These are phyloP conservation scores for Pelargonium cotyledonis DNA, from an alignment of 441 rosid species.

Conservation along the genomic window DNA sequence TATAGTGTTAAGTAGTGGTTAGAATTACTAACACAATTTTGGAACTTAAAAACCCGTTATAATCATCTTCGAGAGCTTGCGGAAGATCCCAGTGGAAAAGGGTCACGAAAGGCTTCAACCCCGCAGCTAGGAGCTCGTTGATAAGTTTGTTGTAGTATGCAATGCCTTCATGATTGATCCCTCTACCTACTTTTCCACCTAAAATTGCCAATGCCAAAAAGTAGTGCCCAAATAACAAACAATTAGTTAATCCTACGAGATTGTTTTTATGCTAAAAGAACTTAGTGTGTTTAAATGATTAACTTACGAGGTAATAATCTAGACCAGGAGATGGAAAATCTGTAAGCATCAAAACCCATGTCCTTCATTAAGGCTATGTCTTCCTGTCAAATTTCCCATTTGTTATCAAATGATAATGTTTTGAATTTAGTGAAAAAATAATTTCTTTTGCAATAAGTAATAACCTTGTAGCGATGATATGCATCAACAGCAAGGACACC, in stretches of 20 bases:
- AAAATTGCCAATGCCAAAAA: neutral
- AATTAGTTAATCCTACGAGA: neutral
- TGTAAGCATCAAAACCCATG: constrained; percentile 49
- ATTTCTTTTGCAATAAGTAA: neutral
- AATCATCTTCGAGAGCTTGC: constrained; percentile 47
- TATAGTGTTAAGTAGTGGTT: neutral
- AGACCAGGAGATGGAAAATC: constrained; percentile 83
- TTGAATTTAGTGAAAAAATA: neutral
- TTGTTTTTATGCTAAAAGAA: neutral
- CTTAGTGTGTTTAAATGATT: neutral
- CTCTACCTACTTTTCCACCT: constrained; percentile 23
- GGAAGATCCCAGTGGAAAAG: constrained; percentile 55
- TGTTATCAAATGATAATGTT: neutral
- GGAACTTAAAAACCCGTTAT: constrained; percentile 41
- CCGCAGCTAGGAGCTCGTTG: constrained; percentile 24
- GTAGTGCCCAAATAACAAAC: too few species aligned
- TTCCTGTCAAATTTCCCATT: constrained; percentile 25
- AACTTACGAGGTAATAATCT: constrained; percentile 50
- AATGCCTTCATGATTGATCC: constrained; percentile 19
- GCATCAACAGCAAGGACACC: constrained; percentile 22
- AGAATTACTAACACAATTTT: constrained; percentile 32
- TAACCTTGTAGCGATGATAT: constrained; percentile 20
- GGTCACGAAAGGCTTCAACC: constrained; percentile 43
- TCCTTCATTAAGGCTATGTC: constrained; percentile 48
- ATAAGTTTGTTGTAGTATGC: constrained; percentile 23